Conservation (phyloP, 768 basidiomycete genomes). For the Hemileccinum rubropunctum region DNA sequence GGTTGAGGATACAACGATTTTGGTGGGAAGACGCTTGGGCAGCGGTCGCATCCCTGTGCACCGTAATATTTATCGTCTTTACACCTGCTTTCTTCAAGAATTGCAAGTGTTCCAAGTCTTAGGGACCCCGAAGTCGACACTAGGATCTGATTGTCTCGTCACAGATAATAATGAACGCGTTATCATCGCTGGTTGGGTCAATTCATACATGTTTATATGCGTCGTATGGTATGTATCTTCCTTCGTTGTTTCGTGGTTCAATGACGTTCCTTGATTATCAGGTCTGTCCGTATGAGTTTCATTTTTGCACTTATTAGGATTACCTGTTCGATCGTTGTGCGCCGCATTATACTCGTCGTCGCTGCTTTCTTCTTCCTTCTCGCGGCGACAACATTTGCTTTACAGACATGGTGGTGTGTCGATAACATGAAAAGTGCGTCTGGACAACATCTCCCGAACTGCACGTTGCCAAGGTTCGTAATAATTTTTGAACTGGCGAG, state of each 20-base stretch:
- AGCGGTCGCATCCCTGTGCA: slow-evolving; percentile 6
- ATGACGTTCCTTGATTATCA: background rate
- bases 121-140: too few species aligned
- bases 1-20: slow-evolving; percentile 15
- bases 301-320: slow-evolving; percentile 13
- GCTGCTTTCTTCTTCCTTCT: background rate
- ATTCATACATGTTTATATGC: slow-evolving; percentile 8
- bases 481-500: slow-evolving; percentile 5
- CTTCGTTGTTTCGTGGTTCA: background rate
- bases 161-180: background rate
- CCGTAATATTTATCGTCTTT: background rate
- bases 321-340: background rate
- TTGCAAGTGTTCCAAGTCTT: slow-evolving; percentile 1
- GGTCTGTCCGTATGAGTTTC: slow-evolving; percentile 21
- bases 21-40: slow-evolving; percentile 28
- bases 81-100: background rate
- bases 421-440: background rate
- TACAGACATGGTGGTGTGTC: slow-evolving; percentile 11
- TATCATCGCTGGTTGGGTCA: background rate
- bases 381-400: slow-evolving; percentile 2
- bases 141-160: background rate
- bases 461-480: background rate
- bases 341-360: background rate
- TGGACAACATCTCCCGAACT: background rate
- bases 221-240: slow-evolving; percentile 9